These are phyloP conservation scores for Curvularia sp. DNA, from an alignment of 2,329 filamentous ascomycete species.

Conservation along the genomic window DNA sequence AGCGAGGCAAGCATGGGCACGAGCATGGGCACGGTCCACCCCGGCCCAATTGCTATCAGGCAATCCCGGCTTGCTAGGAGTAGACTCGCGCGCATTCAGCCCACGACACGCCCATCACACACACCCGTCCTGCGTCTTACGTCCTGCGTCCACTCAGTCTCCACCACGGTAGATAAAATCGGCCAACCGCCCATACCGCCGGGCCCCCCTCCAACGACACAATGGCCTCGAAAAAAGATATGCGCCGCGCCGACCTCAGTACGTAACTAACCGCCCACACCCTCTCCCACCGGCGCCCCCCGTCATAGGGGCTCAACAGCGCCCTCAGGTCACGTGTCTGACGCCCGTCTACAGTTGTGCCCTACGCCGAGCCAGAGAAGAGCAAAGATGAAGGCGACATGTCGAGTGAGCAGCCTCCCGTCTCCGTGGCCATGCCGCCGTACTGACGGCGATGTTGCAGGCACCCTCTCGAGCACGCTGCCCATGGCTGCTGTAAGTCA, in stretches of 20 bases:
- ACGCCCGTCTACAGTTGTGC: slow-evolving; percentile 70
- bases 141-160: slow-evolving; percentile 21
- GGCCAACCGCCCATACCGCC: slow-evolving; percentile 22
- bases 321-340: slow-evolving; percentile 40
- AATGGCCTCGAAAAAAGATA: slow-evolving; percentile 77
- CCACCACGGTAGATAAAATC: slow-evolving; percentile 18
- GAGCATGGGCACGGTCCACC: slow-evolving; percentile 12
- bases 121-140: neutral
- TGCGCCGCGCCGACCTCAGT: slow-evolving; percentile 78
- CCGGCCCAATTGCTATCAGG: slow-evolving; percentile 9
- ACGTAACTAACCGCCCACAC: slow-evolving; percentile 45
- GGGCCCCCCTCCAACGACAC: slow-evolving; percentile 22
- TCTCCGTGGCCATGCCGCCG: neutral
- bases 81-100: slow-evolving; percentile 1
- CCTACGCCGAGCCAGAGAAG: slow-evolving; percentile 78
- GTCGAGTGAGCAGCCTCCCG: slow-evolving; percentile 62
- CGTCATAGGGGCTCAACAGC: slow-evolving; percentile 11
- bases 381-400: slow-evolving; percentile 72
- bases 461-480: slow-evolving; percentile 75
- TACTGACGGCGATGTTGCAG: slow-evolving; percentile 42
- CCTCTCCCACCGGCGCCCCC: neutral
- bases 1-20: slow-evolving; percentile 13
- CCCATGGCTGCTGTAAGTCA: slow-evolving; percentile 83
- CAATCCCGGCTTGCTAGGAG: neutral
- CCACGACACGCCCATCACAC: slow-evolving; percentile 15